phyloP scores from a whole-genome alignment of 225 moss, liverwort and hornwort species.

The Takakia lepidozioides region DNA sequence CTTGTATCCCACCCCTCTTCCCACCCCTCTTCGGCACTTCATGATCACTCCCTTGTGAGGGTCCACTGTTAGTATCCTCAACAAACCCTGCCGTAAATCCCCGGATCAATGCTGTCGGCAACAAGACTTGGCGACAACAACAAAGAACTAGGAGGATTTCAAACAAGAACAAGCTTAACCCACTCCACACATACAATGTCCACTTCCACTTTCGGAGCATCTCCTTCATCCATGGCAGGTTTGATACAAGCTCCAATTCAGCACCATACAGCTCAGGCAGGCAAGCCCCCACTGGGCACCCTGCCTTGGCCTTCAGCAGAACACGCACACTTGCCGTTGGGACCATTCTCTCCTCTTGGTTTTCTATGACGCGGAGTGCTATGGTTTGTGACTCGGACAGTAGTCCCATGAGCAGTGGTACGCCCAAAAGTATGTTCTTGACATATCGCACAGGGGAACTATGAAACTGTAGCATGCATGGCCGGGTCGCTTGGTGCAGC shows the following conservation, averaged over 20 bases:
- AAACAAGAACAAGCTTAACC: conserved; percentile 61
- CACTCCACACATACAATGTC: conserved; percentile 82
- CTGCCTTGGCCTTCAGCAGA: conserved; percentile 62
- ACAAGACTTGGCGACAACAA: conserved; percentile 72
- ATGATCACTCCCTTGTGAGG: not conserved
- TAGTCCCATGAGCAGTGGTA: conserved; percentile 68
- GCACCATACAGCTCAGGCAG: conserved; percentile 79
- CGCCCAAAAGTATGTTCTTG: conserved; percentile 52
- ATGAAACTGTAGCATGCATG: conserved; percentile 73
- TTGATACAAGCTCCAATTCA: conserved; percentile 47
- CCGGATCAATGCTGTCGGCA: conserved; percentile 39
- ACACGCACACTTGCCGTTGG: conserved; percentile 76
- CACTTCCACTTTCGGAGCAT: conserved; percentile 70
- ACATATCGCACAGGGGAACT: conserved; percentile 59
- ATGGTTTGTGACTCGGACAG: conserved; percentile 55
- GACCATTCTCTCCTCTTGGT: conserved; percentile 40
- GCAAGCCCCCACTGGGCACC: conserved; percentile 42
- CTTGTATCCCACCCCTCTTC: conserved; percentile 27
- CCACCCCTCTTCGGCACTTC: not conserved
- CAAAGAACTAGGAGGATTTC: conserved; percentile 71
- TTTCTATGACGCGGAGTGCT: conserved; percentile 55
- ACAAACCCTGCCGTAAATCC: conserved; percentile 32
- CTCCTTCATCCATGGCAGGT: conserved; percentile 61
- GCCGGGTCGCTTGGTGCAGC: conserved; percentile 63
- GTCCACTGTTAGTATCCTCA: too few relatives aligned